phyloP scores from a whole-genome alignment of 2,329 filamentous ascomycete genomes.

The Teratosphaeria nubilosa region DNA sequence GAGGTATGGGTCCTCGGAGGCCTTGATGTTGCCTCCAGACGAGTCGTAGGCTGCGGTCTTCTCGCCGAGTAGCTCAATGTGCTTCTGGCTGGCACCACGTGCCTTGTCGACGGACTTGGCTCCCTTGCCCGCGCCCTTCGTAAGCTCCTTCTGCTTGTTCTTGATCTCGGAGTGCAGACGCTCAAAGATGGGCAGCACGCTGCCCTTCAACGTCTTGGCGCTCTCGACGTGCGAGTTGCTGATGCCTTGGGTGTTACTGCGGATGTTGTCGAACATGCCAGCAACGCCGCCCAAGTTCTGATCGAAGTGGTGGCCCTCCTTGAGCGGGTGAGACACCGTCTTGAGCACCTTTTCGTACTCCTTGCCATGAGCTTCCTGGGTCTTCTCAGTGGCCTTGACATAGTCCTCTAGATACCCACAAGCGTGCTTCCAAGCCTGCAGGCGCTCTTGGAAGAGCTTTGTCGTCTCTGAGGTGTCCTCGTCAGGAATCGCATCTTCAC shows the following conservation, averaged over 20 bases:
- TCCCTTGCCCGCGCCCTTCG: constrained; percentile 67
- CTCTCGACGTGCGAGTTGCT: constrained; percentile 85
- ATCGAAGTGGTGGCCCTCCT: constrained; percentile 87
- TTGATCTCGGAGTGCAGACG: constrained; percentile 94
- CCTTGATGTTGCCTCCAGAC: constrained; percentile 57
- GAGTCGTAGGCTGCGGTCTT: constrained; percentile 74
- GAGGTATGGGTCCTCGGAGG: constrained; percentile 78
- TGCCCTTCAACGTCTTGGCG: constrained; percentile 77
- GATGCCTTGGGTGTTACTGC: constrained; percentile 82
- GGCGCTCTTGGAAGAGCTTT: constrained; percentile 67
- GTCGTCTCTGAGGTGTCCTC: constrained; percentile 42
- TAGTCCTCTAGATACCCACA: constrained; percentile 88
- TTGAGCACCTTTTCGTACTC: constrained; percentile 94
- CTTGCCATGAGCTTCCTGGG: constrained; percentile 75
- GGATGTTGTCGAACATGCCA: constrained; percentile 88
- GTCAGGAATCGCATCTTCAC: constrained; percentile 37
- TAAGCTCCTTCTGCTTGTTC: constrained; percentile 84
- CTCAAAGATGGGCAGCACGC: constrained; percentile 78
- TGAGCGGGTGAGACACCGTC: constrained; percentile 77
- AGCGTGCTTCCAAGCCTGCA: constrained; percentile 94
- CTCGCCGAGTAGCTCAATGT: constrained; percentile 87
- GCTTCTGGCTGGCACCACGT: constrained; percentile 77
- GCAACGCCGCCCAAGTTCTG: constrained; percentile 78
- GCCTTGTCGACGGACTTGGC: constrained; percentile 89
- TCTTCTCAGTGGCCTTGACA: constrained; percentile 72